These are phyloP conservation scores for Fusarium sarcochroum DNA, from an alignment of 2,329 filamentous ascomycete species.

Conservation along the genomic window DNA sequence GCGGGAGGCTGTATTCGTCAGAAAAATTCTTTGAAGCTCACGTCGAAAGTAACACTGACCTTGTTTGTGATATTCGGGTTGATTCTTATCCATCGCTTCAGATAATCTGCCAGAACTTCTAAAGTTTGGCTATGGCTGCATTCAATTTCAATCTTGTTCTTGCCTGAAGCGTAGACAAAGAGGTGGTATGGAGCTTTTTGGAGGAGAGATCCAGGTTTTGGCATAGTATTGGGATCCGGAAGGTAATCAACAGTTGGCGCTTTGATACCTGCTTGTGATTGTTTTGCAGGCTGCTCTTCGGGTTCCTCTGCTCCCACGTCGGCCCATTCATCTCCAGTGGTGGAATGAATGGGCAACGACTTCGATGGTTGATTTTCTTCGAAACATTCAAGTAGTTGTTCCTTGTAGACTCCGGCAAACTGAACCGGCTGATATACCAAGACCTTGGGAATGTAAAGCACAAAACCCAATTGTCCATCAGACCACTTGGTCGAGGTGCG, in stretches of 20 bases:
- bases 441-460: conserved; percentile 56
- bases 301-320: conserved; percentile 55
- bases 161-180: conserved; percentile 53
- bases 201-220: conserved; percentile 64
- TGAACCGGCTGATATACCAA: conserved; percentile 51
- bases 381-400: conserved; percentile 55
- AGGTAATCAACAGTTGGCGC: conserved; percentile 50
- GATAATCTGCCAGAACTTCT: conserved; percentile 61
- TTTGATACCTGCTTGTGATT: not conserved
- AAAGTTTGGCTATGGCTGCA: conserved; percentile 64
- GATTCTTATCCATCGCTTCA: conserved; percentile 62
- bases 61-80: conserved; percentile 57
- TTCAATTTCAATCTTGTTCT: conserved; percentile 57
- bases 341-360: conserved; percentile 38
- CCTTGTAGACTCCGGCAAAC: conserved; percentile 55
- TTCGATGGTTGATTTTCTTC: conserved; percentile 39
- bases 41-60: conserved; percentile 45
- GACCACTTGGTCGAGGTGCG: conserved; percentile 57
- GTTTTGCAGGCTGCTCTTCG: conserved; percentile 16
- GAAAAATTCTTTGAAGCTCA: no score
- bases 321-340: conserved; percentile 60
- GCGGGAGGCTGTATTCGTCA: conserved; percentile 55
- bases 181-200: conserved; percentile 64
- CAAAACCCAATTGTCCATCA: conserved; percentile 53
- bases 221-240: conserved; percentile 58